Evolutionary conservation across 352 stramenopile species (phyloP).

Genomic region (Pythium insidiosum): DNA sequence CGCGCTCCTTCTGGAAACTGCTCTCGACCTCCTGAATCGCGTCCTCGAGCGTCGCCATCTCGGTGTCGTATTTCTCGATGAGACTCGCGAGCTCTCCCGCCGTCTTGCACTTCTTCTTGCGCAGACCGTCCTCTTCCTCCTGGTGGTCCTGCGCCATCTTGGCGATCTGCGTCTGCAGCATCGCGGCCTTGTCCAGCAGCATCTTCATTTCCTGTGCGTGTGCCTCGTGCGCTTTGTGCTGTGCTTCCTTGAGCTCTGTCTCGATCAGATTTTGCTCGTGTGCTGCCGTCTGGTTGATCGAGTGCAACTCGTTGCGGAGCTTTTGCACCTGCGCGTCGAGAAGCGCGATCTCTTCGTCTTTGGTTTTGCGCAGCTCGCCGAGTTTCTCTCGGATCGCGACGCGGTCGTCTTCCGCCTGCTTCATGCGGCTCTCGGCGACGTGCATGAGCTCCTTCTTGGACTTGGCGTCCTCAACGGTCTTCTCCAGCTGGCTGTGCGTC

Average conservation of each 20-base stretch:
- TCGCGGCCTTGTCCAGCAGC: slow-evolving; percentile 42
- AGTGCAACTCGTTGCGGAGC: slow-evolving; percentile 63
- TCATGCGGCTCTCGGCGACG: slow-evolving; percentile 65
- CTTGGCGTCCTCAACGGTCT: slow-evolving; percentile 80
- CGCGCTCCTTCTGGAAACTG: slow-evolving; percentile 34
- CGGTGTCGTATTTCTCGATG: slow-evolving; percentile 71
- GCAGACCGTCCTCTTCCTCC: slow-evolving; percentile 67
- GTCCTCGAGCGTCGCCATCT: slow-evolving; percentile 56
- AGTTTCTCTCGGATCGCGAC: slow-evolving; percentile 70
- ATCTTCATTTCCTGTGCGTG: slow-evolving; percentile 76
- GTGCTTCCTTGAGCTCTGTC: slow-evolving; percentile 61
- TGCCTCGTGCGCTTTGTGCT: slow-evolving; percentile 63
- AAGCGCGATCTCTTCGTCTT: slow-evolving; percentile 75
- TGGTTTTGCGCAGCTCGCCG: slow-evolving; percentile 63
- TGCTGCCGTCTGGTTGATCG: slow-evolving; percentile 62
- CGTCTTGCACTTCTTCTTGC: slow-evolving; percentile 80
- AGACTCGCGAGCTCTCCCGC: slow-evolving; percentile 56
- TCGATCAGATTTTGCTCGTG: slow-evolving; percentile 77
- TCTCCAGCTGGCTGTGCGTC: slow-evolving; percentile 66
- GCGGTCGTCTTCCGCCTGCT: slow-evolving; percentile 78
- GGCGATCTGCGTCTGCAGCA: slow-evolving; percentile 39
- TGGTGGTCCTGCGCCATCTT: slow-evolving; percentile 81
- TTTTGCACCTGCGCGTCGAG: slow-evolving; percentile 79
- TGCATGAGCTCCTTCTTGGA: slow-evolving; percentile 78
- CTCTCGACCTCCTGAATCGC: slow-evolving; percentile 40